Evolutionary conservation across 768 basidiomycete genomes (phyloP).

Genomic region (Trametes gibbosa): DNA sequence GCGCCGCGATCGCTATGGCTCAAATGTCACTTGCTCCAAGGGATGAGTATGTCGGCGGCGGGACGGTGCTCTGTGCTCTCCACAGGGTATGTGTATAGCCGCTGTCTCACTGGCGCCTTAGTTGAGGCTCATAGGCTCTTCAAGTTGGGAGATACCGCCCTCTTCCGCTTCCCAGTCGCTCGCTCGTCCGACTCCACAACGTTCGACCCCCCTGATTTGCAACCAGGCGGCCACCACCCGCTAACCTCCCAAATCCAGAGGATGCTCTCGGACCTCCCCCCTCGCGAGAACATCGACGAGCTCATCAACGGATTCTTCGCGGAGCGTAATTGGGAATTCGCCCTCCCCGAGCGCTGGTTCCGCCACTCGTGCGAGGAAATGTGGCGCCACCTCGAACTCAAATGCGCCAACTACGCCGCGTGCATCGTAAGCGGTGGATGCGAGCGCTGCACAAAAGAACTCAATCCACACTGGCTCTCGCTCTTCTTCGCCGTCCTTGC

Average conservation of each 20-base stretch:
- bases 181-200: conserved; percentile 38
- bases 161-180: conserved; percentile 39
- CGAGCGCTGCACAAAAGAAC: conserved; percentile 30
- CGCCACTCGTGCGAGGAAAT: conserved; percentile 40
- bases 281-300: conserved; percentile 12
- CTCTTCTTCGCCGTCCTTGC: conserved; percentile 51
- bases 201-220: no score
- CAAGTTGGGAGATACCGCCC: conserved; percentile 36
- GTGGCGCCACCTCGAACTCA: conserved; percentile 41
- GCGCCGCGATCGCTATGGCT: conserved; percentile 40
- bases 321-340: conserved; percentile 49
- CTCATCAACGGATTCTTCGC: conserved; percentile 38
- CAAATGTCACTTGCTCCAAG: conserved; percentile 43
- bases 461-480: conserved; percentile 52
- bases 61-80: conserved; percentile 46
- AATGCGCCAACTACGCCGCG: conserved; percentile 11
- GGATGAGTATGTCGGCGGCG: conserved; percentile 47
- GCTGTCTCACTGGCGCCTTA: no score
- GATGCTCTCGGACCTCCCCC: conserved; percentile 32
- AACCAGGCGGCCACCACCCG: conserved; percentile 31
- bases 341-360: conserved; percentile 51
- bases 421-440: conserved; percentile 29
- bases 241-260: conserved; percentile 30
- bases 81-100: conserved; percentile 37
- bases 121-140: neutral